phyloP scores from a whole-genome alignment of 768 basidiomycete genomes.

The Panaeolus cyanescens region DNA sequence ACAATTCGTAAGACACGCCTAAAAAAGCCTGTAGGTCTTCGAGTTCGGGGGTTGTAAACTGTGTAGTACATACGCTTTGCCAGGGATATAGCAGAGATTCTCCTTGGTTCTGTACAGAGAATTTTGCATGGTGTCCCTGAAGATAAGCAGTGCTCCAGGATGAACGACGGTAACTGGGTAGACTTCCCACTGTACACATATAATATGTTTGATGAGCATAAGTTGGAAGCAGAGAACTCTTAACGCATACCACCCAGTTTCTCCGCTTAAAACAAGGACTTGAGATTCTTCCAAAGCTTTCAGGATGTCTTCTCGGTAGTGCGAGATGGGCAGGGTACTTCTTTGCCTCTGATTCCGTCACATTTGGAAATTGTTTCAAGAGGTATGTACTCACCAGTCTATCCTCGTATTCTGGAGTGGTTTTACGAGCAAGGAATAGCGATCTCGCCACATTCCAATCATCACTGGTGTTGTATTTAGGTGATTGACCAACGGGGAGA shows the following conservation, averaged over 20 bases:
- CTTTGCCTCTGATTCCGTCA: constrained; percentile 59
- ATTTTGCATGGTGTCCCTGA: constrained; percentile 86
- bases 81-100: constrained; percentile 94
- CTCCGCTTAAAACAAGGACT: constrained; percentile 77
- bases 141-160: constrained; percentile 86
- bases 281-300: constrained; percentile 71
- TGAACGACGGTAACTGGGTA: constrained; percentile 92
- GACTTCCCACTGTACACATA: constrained; percentile 81
- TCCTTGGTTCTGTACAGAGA: constrained; percentile 92
- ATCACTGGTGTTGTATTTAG: not conserved
- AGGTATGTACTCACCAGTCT: constrained; percentile 71
- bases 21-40: no score
- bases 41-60: no score
- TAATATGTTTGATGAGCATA: constrained; percentile 2
- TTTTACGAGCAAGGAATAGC: constrained; percentile 16
- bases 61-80: constrained; percentile 67
- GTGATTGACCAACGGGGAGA: constrained; percentile 4
- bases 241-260: constrained; percentile 49
- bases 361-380: not conserved
- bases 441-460: not conserved
- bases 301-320: constrained; percentile 74
- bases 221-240: constrained; percentile 13
- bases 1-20: constrained; percentile 88
- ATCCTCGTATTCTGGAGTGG: constrained; percentile 66
- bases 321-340: constrained; percentile 82